Base-by-base conservation (phyloP, 257 asterid species). In the Galeopsis tetrahit region DNA sequence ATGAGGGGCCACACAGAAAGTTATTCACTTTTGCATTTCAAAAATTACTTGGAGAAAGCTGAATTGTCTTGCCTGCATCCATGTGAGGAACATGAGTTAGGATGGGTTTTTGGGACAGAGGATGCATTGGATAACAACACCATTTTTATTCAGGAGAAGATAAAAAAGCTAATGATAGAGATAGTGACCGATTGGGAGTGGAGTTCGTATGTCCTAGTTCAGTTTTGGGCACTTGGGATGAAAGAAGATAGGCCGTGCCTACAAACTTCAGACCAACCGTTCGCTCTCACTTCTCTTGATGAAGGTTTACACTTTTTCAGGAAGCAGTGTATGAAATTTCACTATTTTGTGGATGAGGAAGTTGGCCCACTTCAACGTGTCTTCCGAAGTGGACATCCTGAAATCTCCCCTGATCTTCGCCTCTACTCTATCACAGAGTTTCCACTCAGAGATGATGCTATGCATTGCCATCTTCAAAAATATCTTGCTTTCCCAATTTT, bases 351-450 rank as follows among this genome's bases (percentile, higher is more conserved):
- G 15, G 55, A 72, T n/a, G 71, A 69, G 10, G 60, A 6, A 14
- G 72, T 42, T 7, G 60, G 58, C 31, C 53, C 59, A 2, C 31
- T 15, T 3, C 70, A 74, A 15, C 65, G 71, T 5, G 64, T 53
- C 6, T 58, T 31, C 64, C 7, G 2, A 33, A 58, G 8, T 13
- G 4, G 40, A 13, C 17, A 58, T 9, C 40, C 0, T 1, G 63
- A 57, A 57, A 3, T 7, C 15, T 3, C 39, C 39, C 64, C 42
- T 58, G 64, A 32, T 3, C 15, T 58, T 1, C 15, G 9, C 40
- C 48, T 62, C 56, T 77, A 77, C 44, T 51, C 80, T 2, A 33
- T 34, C 13, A 28, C 14, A 46, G 74, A 77, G 70, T 71, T 40
- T 28, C 77, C 77, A 5, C 70, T 65, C 0, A 38, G 63, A 13